These are phyloP conservation scores for Coemansia sp. DNA, from an alignment of 192 early-diverging fungal genomes.

Conservation along the genomic window DNA sequence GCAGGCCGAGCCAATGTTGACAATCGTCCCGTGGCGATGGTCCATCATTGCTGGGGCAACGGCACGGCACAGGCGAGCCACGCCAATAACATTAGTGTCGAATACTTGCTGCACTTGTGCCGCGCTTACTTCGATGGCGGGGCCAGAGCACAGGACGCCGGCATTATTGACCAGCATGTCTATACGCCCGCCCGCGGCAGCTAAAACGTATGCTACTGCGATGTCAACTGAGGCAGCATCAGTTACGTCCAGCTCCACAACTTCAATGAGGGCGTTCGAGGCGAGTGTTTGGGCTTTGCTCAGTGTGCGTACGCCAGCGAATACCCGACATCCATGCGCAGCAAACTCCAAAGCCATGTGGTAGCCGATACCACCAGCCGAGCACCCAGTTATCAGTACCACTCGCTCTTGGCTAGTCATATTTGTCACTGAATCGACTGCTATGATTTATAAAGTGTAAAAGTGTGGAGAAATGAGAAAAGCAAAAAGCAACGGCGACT, in stretches of 20 bases:
- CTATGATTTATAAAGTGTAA: too few relatives aligned
- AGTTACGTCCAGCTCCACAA: constrained; percentile 34
- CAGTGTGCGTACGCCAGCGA: constrained; percentile 24
- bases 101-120: constrained; percentile 47
- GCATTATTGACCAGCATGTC: constrained; percentile 81
- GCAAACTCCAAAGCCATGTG: constrained; percentile 39
- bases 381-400: constrained; percentile 73
- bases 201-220: constrained; percentile 13
- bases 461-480: too few relatives aligned
- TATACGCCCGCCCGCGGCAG: constrained; percentile 24
- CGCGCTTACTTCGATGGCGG: constrained; percentile 48
- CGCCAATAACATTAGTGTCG: constrained; percentile 69
- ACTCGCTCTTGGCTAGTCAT: constrained; percentile 16
- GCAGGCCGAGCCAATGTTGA: constrained; percentile 69
- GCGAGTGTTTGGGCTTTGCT: not conserved
- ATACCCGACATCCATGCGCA: constrained; percentile 31
- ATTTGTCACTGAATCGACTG: too few relatives aligned
- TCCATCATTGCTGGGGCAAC: constrained; percentile 65
- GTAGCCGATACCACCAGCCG: constrained; percentile 69
- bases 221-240: constrained; percentile 11
- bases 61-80: constrained; percentile 53
- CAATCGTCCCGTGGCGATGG: constrained; percentile 56
- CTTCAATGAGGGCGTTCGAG: not conserved
- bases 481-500: too few relatives aligned
- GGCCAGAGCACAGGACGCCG: constrained; percentile 58